Percentiles rank a stretch among this genome's conserved stretches.
These are phyloP conservation scores for Ogataea nitratoaversa DNA, from an alignment of 805 yeast genomes.

Conservation along the genomic window DNA sequence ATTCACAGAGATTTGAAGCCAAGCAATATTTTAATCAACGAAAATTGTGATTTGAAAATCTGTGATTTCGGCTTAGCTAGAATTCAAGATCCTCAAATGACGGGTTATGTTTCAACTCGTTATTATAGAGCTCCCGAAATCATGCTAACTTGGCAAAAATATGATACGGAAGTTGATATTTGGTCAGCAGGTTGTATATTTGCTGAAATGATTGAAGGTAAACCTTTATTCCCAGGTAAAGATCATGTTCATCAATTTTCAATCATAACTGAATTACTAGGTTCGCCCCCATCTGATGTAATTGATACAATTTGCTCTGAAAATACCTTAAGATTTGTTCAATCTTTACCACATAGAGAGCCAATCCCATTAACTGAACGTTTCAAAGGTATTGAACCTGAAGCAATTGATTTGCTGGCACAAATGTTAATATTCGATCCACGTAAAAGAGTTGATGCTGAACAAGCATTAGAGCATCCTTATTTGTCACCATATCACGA, in stretches of 20 bases:
- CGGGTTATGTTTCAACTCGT: constrained; percentile 94
- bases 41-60: constrained; percentile 90
- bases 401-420: constrained; percentile 82
- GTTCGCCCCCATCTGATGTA: constrained; percentile 95
- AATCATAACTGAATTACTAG: constrained; percentile 86
- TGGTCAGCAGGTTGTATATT: constrained; percentile 98
- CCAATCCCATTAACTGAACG: constrained; percentile 85
- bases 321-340: constrained; percentile 90
- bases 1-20: constrained; percentile 93
- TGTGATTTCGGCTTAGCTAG: constrained; percentile 97
- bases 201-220: constrained; percentile 96
- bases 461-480: constrained; percentile 83
- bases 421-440: constrained; percentile 95
- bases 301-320: constrained; percentile 95
- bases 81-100: constrained; percentile 98
- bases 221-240: constrained; percentile 95
- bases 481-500: constrained; percentile 95
- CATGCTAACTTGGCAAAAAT: constrained; percentile 98
- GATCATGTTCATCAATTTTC: constrained; percentile 98
- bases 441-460: constrained; percentile 88
- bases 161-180: constrained; percentile 93
- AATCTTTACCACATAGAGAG: constrained; percentile 86
- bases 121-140: constrained; percentile 98
- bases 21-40: constrained; percentile 83
- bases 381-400: constrained; percentile 74